Percentiles rank a stretch among this genome's conserved stretches.
Conservation (phyloP, 768 basidiomycete genomes). For the Kwoniella dejecticola region DNA sequence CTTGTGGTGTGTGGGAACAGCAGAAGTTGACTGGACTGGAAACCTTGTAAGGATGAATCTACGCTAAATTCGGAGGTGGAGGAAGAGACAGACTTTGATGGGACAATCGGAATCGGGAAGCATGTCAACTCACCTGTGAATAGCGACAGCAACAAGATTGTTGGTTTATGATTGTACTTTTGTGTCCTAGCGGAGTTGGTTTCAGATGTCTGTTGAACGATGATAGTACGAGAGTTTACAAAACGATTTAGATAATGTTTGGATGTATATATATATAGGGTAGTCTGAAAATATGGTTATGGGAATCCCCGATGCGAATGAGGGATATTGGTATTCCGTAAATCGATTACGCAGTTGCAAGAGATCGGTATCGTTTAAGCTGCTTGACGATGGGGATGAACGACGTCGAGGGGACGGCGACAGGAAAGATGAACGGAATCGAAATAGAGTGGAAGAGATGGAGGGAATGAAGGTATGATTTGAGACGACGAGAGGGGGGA, state of each 20-base stretch:
- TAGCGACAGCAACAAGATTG: background rate
- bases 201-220: too few relatives aligned
- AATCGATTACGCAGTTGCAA: too few relatives aligned
- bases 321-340: too few relatives aligned
- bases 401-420: too few relatives aligned
- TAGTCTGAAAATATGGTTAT: background rate
- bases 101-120: background rate
- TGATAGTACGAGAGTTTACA: conserved; percentile 2
- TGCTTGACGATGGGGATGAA: too few relatives aligned
- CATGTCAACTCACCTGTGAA: background rate
- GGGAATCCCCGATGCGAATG: background rate
- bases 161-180: background rate
- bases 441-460: too few relatives aligned
- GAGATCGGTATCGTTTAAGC: too few relatives aligned
- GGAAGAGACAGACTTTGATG: background rate
- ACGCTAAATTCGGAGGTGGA: conserved; percentile 1
- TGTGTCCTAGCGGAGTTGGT: background rate
- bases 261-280: background rate
- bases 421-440: too few relatives aligned
- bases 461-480: too few relatives aligned
- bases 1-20: too few relatives aligned
- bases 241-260: conserved; percentile 3
- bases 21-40: background rate
- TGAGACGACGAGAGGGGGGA: too few relatives aligned
- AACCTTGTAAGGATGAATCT: background rate